phyloP scores from a whole-genome alignment of 2,329 filamentous ascomycete genomes.

The Bipolaris zeicola region DNA sequence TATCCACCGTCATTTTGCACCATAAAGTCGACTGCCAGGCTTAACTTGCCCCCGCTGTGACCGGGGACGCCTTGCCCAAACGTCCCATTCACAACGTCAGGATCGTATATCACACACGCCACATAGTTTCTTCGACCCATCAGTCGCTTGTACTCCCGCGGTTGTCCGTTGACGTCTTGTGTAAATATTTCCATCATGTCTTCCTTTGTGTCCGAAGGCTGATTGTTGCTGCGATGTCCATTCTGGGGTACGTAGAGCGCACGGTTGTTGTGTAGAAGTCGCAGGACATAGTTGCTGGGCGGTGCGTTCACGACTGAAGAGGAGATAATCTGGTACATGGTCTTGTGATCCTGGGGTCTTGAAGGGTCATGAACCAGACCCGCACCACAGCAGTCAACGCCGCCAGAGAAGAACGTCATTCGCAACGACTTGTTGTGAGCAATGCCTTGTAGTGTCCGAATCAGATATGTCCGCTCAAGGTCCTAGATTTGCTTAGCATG shows the following conservation, averaged over 20 bases:
- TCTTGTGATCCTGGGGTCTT: conserved; percentile 93
- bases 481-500: conserved; percentile 59
- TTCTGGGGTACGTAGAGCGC: conserved; percentile 89
- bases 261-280: conserved; percentile 94
- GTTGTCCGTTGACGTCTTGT: conserved; percentile 82
- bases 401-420: conserved; percentile 95
- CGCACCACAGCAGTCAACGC: conserved; percentile 88
- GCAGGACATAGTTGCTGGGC: conserved; percentile 82
- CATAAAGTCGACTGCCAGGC: conserved; percentile 93
- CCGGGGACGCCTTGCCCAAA: conserved; percentile 49
- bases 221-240: conserved; percentile 71
- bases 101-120: conserved; percentile 92
- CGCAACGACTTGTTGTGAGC: conserved; percentile 92
- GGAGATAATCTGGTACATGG: conserved; percentile 98
- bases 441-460: conserved; percentile 93
- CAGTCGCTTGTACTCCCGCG: conserved; percentile 83
- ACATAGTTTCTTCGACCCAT: conserved; percentile 95
- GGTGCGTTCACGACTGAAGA: conserved; percentile 91
- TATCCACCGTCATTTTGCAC: conserved; percentile 89
- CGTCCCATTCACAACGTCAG: conserved; percentile 68
- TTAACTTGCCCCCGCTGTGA: conserved; percentile 62
- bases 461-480: conserved; percentile 92
- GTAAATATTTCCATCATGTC: conserved; percentile 99
- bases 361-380: conserved; percentile 93
- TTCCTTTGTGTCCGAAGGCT: conserved; percentile 90